Base-by-base conservation (phyloP, 2,329 filamentous ascomycete species). In the Pseudocercospora eumusae region DNA sequence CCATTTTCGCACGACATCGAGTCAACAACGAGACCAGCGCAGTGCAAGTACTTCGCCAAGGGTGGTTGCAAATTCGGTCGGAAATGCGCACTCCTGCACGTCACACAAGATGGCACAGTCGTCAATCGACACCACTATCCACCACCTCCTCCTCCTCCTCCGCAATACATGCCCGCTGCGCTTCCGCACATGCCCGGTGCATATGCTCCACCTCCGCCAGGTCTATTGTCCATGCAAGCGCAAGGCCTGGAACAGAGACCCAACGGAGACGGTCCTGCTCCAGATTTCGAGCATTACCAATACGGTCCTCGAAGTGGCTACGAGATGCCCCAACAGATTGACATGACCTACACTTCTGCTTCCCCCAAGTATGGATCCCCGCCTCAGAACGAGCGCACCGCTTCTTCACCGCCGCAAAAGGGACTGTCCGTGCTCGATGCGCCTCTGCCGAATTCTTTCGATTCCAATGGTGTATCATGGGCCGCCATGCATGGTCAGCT, bases 41-140 rank as follows among this genome's bases (percentile, higher is more conserved):
- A 86, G 11, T 99, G 95, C 88, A 99, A 98, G 80, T 99, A 98
- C 80, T 99, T 98, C 77, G 90, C 93, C 74, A 99, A 98, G 92
- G 95, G 95, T 69, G 97, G 97, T 79, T 99, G 95, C 87, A 98
- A 98, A 78, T 99, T 98, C 76, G 95, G 95, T 65, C 90, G 92
- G 66, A 98, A 98, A 79, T 99, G 95, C 82, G 93, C 93, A 73
- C 91, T 98, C 74, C 91, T 96, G 68, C 95, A 99, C 78, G 90
- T 98, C 72, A 88, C 97, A 54, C 92, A 93, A 69, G 93, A 98
- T 77, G 95, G 95, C 63, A 88, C 92, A 71, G 87, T 93, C 74
- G 91, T 98, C 75, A 97, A 97, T 78, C 80, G 90, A 83, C 66
- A 59, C 18, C 67, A 62, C 58, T 60, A 65, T 25, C 64, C 58